Evolutionary conservation across 1,284 basidiomycete genomes (phyloP).

Genomic region (Anthracocystis walkeri): DNA sequence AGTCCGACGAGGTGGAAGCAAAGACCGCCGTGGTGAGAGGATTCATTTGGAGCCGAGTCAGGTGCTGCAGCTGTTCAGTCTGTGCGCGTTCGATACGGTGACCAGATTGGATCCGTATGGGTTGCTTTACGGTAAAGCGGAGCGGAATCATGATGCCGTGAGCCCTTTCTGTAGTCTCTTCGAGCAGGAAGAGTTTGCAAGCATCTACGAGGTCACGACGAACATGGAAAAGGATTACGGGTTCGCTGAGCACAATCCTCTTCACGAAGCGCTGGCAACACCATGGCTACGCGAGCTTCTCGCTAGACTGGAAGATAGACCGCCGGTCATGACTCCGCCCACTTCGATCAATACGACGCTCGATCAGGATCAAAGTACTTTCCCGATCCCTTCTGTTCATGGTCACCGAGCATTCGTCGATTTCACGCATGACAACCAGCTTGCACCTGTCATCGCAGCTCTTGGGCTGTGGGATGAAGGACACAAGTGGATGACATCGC

Average conservation of each 20-base stretch:
- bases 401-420: slow-evolving; percentile 39
- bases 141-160: slow-evolving; percentile 28
- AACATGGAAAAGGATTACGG: slow-evolving; percentile 45
- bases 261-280: slow-evolving; percentile 34
- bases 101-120: slow-evolving; percentile 41
- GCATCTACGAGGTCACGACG: slow-evolving; percentile 36
- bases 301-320: slow-evolving; percentile 21
- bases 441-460: slow-evolving; percentile 44
- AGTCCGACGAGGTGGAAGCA: slow-evolving; percentile 24
- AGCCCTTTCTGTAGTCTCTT: slow-evolving; percentile 40
- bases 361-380: slow-evolving; percentile 17
- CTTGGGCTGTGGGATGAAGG: slow-evolving; percentile 20
- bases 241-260: slow-evolving; percentile 31
- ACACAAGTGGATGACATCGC: slow-evolving; percentile 30
- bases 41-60: slow-evolving; percentile 28
- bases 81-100: slow-evolving; percentile 52
- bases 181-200: slow-evolving; percentile 21
- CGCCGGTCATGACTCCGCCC: slow-evolving; percentile 34
- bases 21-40: slow-evolving; percentile 28
- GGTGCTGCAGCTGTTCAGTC: slow-evolving; percentile 42
- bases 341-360: slow-evolving; percentile 52
- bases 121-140: slow-evolving; percentile 3
- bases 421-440: slow-evolving; percentile 54
- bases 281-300: slow-evolving; percentile 45
- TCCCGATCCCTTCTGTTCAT: slow-evolving; percentile 19